Percentiles rank a stretch among this genome's conserved stretches.
These are phyloP conservation scores for Yamadazyma takamatsuzukensis DNA, from an alignment of 805 yeast genomes.

Conservation along the genomic window DNA sequence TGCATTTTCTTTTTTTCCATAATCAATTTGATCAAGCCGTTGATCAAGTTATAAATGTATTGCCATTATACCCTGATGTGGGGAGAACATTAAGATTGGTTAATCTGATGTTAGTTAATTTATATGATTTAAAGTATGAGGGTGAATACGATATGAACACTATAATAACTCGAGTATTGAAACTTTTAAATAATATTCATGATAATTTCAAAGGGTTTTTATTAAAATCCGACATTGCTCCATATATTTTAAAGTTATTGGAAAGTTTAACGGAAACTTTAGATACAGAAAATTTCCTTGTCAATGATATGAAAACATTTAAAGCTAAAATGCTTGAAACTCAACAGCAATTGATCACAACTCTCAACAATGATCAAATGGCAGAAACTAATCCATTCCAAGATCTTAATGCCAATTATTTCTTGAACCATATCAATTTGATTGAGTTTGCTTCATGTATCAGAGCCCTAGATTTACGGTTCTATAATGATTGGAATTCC, in stretches of 20 bases:
- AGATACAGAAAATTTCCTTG: background rate
- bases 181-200: conserved; percentile 53
- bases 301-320: conserved; percentile 43
- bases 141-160: conserved; percentile 17
- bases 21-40: conserved; percentile 13
- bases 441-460: conserved; percentile 60
- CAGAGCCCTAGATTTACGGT: conserved; percentile 61
- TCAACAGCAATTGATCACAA: conserved; percentile 38
- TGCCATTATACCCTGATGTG: conserved; percentile 37
- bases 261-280: conserved; percentile 28
- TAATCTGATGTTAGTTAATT: conserved; percentile 8
- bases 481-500: conserved; percentile 73
- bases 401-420: conserved; percentile 39
- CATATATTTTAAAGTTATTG: conserved; percentile 52
- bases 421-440: conserved; percentile 50
- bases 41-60: conserved; percentile 18
- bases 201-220: conserved; percentile 67
- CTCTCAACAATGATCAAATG: conserved; percentile 16
- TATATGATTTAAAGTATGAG: conserved; percentile 9
- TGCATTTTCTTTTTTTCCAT: conserved; percentile 61
- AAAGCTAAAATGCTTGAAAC: conserved; percentile 49
- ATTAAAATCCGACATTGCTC: conserved; percentile 58
- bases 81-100: conserved; percentile 23
- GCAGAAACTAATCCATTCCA: conserved; percentile 18
- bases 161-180: conserved; percentile 48